phyloP scores from a whole-genome alignment of 257 asterid species.

The Solanum appendiculatum region DNA sequence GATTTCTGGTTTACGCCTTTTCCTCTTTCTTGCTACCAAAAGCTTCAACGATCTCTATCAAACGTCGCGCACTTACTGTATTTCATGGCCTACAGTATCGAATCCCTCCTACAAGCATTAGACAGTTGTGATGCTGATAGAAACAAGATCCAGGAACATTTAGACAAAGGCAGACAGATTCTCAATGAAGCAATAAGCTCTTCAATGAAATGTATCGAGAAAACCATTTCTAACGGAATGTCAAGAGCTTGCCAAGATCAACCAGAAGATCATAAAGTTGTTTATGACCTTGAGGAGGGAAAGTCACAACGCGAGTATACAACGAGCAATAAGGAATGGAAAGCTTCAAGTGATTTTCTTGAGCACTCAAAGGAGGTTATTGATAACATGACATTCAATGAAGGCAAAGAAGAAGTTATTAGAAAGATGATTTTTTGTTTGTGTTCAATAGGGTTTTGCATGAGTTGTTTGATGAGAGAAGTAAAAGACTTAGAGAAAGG shows the following conservation, averaged over 20 bases:
- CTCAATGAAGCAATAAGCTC: conserved; percentile 14
- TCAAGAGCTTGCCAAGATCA: conserved; percentile 3
- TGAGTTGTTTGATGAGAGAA: conserved; percentile 22
- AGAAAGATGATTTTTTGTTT: conserved; percentile 3
- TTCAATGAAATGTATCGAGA: neutral
- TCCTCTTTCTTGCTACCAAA: conserved; percentile 27
- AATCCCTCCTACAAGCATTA: conserved; percentile 10
- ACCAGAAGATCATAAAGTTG: neutral
- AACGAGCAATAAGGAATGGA: conserved; percentile 4
- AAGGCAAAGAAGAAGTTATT: neutral
- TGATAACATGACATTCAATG: neutral
- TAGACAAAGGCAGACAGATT: conserved; percentile 9
- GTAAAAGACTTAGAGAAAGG: conserved; percentile 7
- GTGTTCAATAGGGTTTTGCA: conserved; percentile 1
- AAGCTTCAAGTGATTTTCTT: neutral
- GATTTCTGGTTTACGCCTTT: conserved; percentile 42
- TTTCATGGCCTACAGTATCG: conserved; percentile 23
- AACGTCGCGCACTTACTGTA: conserved; percentile 15
- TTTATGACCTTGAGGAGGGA: conserved; percentile 29
- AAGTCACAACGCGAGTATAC: neutral
- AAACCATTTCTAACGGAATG: neutral
- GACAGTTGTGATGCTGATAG: neutral
- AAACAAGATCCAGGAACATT: conserved; percentile 18
- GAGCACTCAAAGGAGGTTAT: conserved; percentile 1
- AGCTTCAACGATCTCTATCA: conserved; percentile 14